A percentile compares a stretch with the other conserved stretches of the same genome.
Evolutionary conservation across 1,284 basidiomycete genomes (phyloP).

Genomic region (Limonomyces culmigenus): DNA sequence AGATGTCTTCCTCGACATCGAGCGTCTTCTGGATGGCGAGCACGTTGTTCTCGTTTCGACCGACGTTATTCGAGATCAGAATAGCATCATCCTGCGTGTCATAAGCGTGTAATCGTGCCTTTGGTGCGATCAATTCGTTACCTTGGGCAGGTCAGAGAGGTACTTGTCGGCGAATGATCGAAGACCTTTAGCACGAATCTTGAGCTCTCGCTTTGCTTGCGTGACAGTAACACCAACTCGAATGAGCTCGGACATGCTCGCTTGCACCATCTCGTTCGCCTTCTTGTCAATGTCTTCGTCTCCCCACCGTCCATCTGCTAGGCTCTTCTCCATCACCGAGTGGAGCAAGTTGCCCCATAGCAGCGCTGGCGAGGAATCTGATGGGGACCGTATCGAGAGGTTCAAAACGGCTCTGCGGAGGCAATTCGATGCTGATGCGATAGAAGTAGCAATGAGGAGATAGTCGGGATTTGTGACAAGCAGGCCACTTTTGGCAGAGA

Average conservation of each 20-base stretch:
- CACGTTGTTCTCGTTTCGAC: constrained; percentile 26
- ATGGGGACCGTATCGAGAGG: constrained; percentile 35
- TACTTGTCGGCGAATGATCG: constrained; percentile 46
- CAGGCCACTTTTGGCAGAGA: constrained; percentile 40
- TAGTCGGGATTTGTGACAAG: constrained; percentile 82
- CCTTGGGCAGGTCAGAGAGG: constrained; percentile 43
- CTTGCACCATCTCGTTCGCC: constrained; percentile 32
- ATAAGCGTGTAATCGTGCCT: background rate
- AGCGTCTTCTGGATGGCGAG: constrained; percentile 63
- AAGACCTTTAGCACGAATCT: constrained; percentile 44
- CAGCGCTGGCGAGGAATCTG: constrained; percentile 43
- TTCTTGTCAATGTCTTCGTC: constrained; percentile 33
- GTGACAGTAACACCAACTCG: constrained; percentile 43
- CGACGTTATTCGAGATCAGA: constrained; percentile 45
- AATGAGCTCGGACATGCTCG: constrained; percentile 39
- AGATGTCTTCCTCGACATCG: constrained; percentile 94
- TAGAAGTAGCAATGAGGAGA: constrained; percentile 75
- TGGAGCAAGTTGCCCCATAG: constrained; percentile 87
- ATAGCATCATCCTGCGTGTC: constrained; percentile 37
- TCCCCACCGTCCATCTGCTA: constrained; percentile 45
- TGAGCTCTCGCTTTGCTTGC: constrained; percentile 46
- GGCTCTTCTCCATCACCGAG: constrained; percentile 70
- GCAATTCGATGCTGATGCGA: constrained; percentile 72
- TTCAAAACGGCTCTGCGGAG: constrained; percentile 68
- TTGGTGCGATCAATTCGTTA: constrained; percentile 10